Base-by-base conservation (phyloP, 2,329 filamentous ascomycete genomes). In the Trichoderma sp. region DNA sequence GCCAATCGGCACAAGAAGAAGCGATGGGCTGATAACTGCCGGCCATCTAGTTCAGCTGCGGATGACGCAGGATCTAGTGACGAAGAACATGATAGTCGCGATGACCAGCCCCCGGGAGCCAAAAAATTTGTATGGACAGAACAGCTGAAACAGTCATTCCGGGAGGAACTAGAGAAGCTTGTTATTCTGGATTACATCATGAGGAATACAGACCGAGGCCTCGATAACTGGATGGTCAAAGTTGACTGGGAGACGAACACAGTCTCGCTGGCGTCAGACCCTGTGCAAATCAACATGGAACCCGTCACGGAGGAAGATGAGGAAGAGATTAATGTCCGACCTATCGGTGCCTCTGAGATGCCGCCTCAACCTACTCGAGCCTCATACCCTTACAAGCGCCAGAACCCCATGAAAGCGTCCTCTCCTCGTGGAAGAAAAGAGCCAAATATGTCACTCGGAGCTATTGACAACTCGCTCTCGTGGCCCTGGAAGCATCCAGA, bases 401-500 rank as follows among this genome's bases (percentile, higher is more conserved):
- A 95, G 73, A 91, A 95, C 76, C 91, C 91, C 2, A 99, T 98
- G 96, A 87, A 92, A 72, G 89, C 92, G 0, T 87, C 86, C n/a
- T 85, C 82, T 63, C 81, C 82, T 35, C 80, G 81, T 61, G 77
- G 82, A 10, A 84, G 81, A 31, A 79, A 75, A 35, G 84, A 81
- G 70, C 85, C 91, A 8, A 85, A 86, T 29, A 91, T 97, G 69
- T 88, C 88, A 4, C 86, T 99, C 68, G 96, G 96, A 58, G 96
- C 96, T 68, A 99, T 99, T 73, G 96, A 99, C 80, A 99, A 99
- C 80, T 97, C 94, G 73, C 81, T 99, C 73, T 98, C 96, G 1
- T 99, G 96, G 94, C 96, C 96, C 2, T 99, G 95, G 96, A 98
- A 98, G 79, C 95, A 98, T 76, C 95, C 95, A 0, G 95, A 99